phyloP scores from a whole-genome alignment of 306 rosid species.

The Luffa aegyptiaca region DNA sequence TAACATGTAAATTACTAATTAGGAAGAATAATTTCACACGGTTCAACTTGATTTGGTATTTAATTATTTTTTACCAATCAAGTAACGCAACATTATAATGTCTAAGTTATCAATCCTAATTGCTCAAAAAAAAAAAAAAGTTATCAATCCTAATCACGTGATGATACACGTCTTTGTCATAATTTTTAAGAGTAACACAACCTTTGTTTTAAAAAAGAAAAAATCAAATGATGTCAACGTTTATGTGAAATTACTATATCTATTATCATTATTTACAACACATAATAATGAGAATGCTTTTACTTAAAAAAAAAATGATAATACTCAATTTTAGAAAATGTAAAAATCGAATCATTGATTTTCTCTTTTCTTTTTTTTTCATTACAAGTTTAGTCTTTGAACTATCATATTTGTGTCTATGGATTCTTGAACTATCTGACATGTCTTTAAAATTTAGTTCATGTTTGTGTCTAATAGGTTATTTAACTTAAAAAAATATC shows the following conservation, averaged over 20 bases:
- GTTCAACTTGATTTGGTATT: not conserved
- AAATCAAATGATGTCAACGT: not conserved
- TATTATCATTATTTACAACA: not conserved
- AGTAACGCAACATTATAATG: not conserved
- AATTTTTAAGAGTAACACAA: not conserved
- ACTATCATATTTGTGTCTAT: too few species aligned
- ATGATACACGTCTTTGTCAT: not conserved
- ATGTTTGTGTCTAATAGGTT: too few species aligned
- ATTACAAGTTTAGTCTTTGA: too few species aligned
- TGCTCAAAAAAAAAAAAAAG: not conserved
- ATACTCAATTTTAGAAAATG: not conserved
- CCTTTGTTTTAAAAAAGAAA: not conserved
- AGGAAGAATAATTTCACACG: constrained; percentile 7
- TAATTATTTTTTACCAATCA: not conserved
- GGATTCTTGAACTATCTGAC: too few species aligned
- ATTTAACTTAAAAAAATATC: too few species aligned
- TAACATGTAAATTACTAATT: not conserved
- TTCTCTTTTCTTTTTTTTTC: too few species aligned
- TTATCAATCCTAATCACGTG: not conserved
- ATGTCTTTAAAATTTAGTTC: too few species aligned
- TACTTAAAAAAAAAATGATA: not conserved
- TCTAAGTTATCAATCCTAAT: not conserved
- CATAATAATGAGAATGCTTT: not conserved
- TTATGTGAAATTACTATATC: not conserved
- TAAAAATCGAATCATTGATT: too few species aligned